Evolutionary conservation across 345 rosid species (phyloP).

Genomic region (Trapa bicornis): DNA sequence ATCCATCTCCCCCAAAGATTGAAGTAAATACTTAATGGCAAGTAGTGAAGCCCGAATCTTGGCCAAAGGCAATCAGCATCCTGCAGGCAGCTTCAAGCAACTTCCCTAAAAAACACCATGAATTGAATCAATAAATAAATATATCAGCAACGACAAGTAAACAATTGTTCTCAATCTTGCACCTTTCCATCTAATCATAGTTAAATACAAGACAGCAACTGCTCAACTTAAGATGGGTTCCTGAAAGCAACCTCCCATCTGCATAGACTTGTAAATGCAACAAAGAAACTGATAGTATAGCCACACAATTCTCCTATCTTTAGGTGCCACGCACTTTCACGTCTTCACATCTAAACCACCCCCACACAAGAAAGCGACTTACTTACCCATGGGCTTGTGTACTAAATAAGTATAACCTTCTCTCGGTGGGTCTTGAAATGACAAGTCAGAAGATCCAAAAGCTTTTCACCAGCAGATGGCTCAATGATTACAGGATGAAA

Average conservation of each 20-base stretch:
- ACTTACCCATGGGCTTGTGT: no score
- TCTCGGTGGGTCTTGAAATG: background rate
- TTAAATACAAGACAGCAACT: constrained; percentile 2
- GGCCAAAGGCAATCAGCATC: no score
- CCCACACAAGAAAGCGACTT: background rate
- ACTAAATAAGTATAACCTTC: background rate
- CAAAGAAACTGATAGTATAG: background rate
- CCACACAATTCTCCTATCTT: background rate
- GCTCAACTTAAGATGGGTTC: constrained; percentile 3
- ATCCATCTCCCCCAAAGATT: no score
- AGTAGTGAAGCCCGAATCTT: no score
- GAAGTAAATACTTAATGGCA: no score
- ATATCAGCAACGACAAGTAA: background rate
- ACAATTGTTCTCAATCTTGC: background rate
- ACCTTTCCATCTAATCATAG: background rate
- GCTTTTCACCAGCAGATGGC: background rate
- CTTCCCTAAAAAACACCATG: background rate
- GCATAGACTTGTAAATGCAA: background rate
- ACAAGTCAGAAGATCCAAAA: no score
- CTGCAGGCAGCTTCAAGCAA: no score
- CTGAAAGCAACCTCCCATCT: constrained; percentile 2
- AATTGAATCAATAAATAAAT: background rate
- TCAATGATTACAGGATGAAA: background rate
- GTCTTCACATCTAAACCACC: background rate
- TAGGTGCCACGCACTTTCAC: background rate